Percentiles rank a stretch among this genome's conserved stretches.
phyloP scores from a whole-genome alignment of 1,284 basidiomycete species.

The Ustilago nuda region DNA sequence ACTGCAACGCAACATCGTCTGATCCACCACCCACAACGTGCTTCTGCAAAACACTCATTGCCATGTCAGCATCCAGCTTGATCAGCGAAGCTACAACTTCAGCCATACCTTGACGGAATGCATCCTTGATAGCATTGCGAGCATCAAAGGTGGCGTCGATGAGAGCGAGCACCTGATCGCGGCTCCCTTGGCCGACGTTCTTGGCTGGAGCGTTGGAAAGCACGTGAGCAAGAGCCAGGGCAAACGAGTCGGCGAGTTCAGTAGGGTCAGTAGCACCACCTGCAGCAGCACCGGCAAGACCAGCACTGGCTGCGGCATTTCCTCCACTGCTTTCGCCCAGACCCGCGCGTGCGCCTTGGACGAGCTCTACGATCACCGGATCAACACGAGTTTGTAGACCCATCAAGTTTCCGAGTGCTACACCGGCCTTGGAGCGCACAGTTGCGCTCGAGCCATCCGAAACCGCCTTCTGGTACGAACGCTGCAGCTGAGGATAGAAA shows the following conservation, averaged over 20 bases:
- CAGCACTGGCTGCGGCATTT: constrained; percentile 17
- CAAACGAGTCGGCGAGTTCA: constrained; percentile 75
- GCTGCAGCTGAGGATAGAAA: constrained; percentile 97
- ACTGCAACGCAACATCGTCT: constrained; percentile 46
- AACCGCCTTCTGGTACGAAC: constrained; percentile 95
- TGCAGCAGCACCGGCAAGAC: constrained; percentile 29
- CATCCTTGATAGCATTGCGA: constrained; percentile 70
- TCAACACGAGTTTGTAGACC: constrained; percentile 73
- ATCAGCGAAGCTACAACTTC: constrained; percentile 78
- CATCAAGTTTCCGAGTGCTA: constrained; percentile 92
- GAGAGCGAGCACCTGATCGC: constrained; percentile 80
- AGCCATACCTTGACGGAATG: constrained; percentile 76
- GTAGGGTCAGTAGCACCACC: constrained; percentile 32
- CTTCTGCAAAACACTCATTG: constrained; percentile 27
- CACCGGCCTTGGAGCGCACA: constrained; percentile 84
- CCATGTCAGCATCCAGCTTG: constrained; percentile 69
- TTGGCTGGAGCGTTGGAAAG: constrained; percentile 76
- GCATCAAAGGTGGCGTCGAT: constrained; percentile 80
- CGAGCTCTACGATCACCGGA: constrained; percentile 85
- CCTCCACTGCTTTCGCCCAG: constrained; percentile 70
- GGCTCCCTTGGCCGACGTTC: constrained; percentile 82
- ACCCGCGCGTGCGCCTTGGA: constrained; percentile 72
- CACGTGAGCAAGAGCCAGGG: constrained; percentile 82
- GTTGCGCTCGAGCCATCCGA: constrained; percentile 82
- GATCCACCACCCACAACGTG: constrained; percentile 27